A percentile compares a stretch with the other conserved stretches of the same genome.
These are phyloP conservation scores for Imleria badia DNA, from an alignment of 768 basidiomycete species.

Conservation along the genomic window DNA sequence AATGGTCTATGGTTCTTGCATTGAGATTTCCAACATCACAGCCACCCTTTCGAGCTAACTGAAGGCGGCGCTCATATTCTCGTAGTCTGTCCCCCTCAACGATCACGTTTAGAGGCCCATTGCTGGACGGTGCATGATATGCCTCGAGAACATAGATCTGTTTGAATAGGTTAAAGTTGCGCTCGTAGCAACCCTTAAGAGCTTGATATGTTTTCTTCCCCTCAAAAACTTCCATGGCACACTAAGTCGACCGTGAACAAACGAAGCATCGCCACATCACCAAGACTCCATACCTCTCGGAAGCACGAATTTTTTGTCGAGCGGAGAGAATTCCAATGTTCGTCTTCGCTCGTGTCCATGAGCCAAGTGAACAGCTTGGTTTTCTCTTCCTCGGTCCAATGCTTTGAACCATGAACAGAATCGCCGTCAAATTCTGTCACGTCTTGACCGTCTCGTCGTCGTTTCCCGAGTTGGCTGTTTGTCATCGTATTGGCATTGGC, in stretches of 20 bases:
- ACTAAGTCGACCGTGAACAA: constrained; percentile 41
- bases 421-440: constrained; percentile 31
- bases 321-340: constrained; percentile 75
- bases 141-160: constrained; percentile 75
- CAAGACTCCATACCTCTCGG: constrained; percentile 58
- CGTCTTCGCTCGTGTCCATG: constrained; percentile 67
- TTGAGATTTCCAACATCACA: constrained; percentile 74
- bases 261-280: neutral
- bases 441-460: constrained; percentile 32
- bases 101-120: constrained; percentile 40
- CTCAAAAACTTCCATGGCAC: constrained; percentile 67
- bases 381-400: constrained; percentile 86
- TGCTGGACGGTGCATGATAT: constrained; percentile 37
- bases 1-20: constrained; percentile 73
- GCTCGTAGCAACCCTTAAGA: constrained; percentile 82
- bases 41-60: constrained; percentile 60
- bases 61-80: constrained; percentile 72
- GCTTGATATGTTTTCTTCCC: constrained; percentile 82
- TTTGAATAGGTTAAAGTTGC: constrained; percentile 82
- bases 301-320: constrained; percentile 83
- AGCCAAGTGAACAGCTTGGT: constrained; percentile 76
- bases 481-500: constrained; percentile 13
- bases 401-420: constrained; percentile 64
- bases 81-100: constrained; percentile 64
- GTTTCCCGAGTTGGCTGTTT: constrained; percentile 28